Evolutionary conservation across 2,329 filamentous ascomycete genomes (phyloP), one percentile per base, ranked within the genome.

Genomic region (Penicillium decumbens): DNA sequence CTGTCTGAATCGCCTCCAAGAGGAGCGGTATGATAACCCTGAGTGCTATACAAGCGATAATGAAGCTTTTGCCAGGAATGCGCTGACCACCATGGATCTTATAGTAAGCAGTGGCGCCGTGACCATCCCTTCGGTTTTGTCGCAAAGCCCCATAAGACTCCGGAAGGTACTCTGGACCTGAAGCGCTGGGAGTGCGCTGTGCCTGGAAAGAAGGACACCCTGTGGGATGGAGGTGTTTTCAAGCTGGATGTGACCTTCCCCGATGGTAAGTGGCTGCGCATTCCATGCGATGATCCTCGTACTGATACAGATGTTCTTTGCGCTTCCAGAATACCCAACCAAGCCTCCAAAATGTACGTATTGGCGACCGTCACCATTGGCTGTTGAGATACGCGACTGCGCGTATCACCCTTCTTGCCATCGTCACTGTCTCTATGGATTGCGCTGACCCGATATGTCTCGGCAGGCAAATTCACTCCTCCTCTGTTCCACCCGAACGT

Each of bases 101-200:
- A 37, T 62, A 95, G 91, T 56, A 97, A 95, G 75, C 89, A 95
- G 75, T 98, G 93, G 93, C 85, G 93, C 58, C 85, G 85, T 67
- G 92, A 98, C 62, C 93, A 98, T 66, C 95, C 95, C 0, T 98
- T 98, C 66, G 93, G 93, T 54, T 98, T 98, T 76, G 95, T 88
- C 71, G 93, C 93, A 23, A 89, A 91, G 67, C 93, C 95, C 10
- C 77, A 85, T 55, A 87, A 92, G 61, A 91, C 83, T 55, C 72
- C 84, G 15, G 80, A 89, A 59, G 91, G 90, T 47, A 83, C 89
- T 1, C 80, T 97, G 45, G 93, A 98, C 66, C 78, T 98, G 56
- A 95, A 96, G 79, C 82, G 84, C 57, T 98, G 93, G 93, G 91
- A 97, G 63, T 97, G 93, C 65, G 91, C 91, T 38, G 88, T 98